These are phyloP conservation scores for Hysterium pulicare DNA, from an alignment of 2,329 filamentous ascomycete species.

Conservation along the genomic window DNA sequence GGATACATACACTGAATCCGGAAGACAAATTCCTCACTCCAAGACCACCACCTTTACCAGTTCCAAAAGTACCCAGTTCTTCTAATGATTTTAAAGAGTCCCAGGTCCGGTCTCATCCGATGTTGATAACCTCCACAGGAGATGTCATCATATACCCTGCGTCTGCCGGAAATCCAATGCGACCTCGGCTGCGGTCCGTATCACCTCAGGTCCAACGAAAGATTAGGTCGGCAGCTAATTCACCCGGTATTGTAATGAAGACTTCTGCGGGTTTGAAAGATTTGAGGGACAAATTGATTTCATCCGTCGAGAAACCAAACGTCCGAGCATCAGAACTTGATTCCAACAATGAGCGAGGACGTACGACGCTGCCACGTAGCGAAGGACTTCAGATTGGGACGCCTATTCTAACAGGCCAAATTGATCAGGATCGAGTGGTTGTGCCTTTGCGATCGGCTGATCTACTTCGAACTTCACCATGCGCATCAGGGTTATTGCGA, in stretches of 20 bases:
- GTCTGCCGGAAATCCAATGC: neutral
- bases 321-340: slow-evolving; percentile 23
- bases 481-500: slow-evolving; percentile 14
- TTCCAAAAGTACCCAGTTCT: slow-evolving; percentile 17
- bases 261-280: slow-evolving; percentile 28
- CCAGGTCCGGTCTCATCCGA: slow-evolving; percentile 15
- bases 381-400: slow-evolving; percentile 30
- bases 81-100: slow-evolving; percentile 27
- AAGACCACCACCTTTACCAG: slow-evolving; percentile 49
- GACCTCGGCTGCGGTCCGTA: neutral
- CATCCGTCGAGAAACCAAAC: slow-evolving; percentile 5
- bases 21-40: slow-evolving; percentile 72
- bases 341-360: slow-evolving; percentile 11
- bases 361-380: slow-evolving; percentile 14
- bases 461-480: slow-evolving; percentile 22
- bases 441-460: slow-evolving; percentile 15
- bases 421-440: slow-evolving; percentile 26
- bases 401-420: slow-evolving; percentile 30
- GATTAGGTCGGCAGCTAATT: slow-evolving; percentile 25
- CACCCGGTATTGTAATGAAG: slow-evolving; percentile 12
- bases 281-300: slow-evolving; percentile 28
- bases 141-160: neutral
- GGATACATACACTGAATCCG: slow-evolving; percentile 74
- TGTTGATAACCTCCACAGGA: neutral
- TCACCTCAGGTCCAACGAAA: neutral